Evolutionary conservation across 2,329 filamentous ascomycete species (phyloP), one percentile per base, ranked within the genome.

Genomic region (Fusarium transvaalense): DNA sequence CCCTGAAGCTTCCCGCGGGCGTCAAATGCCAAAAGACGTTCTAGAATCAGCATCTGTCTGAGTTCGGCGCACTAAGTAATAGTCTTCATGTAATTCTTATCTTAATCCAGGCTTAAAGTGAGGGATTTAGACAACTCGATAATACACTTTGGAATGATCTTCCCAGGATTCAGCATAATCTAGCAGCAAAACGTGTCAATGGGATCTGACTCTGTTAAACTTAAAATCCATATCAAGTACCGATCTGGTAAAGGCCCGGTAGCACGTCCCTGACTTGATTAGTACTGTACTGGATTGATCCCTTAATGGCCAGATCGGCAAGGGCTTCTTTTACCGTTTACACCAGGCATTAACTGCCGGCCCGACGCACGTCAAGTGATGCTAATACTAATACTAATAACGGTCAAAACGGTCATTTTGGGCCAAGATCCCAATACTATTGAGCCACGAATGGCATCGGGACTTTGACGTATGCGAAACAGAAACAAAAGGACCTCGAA

Each of bases 381-480:
- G 62, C 52, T 61, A 59, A 53, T 21, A 57, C 21, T 17, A 67
- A 69, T 10, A 57, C 21, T 17, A 67, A 69, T 10, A 69, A 69
- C 66, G 45, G 62, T 38, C 23, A 13, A 42, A 61, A 55, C 43
- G 29, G 39, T 63, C 48, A 25, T 46, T 39, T 55, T 50, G n/a
- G 50, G 35, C 29, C 13, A 50, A 15, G 14, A 50, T 37, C 52
- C 61, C 61, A 52, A 21, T 59, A 31, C 61, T 64, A 64, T 53
- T 47, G 54, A 37, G 17, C 41, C 17, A 25, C 37, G 41, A 53
- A 51, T 45, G 42, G 45, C 37, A 59, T 32, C 35, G 10, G 17
- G 41, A 32, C 27, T 32, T 45, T 25, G 31, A 34, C n/a, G n/a
- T 23, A 17, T 23, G 21, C 34, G 19, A 39, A 32, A 27, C 21